Evolutionary conservation across 176 grass and related monocot genomes (phyloP).

Genomic region (Olyra latifolia): DNA sequence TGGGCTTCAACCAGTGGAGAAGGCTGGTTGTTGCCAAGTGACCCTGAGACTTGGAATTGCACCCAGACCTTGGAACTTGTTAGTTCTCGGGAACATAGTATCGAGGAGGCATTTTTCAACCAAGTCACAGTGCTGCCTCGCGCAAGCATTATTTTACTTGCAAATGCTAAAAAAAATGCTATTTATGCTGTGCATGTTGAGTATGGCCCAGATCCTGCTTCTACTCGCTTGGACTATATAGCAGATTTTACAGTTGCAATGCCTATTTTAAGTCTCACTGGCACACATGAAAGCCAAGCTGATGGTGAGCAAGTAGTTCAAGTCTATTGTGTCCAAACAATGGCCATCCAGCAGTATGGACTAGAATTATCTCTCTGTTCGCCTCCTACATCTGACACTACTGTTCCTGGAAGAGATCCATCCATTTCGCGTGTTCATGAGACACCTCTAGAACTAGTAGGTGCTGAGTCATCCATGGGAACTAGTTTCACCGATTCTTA

Average conservation of each 20-base stretch:
- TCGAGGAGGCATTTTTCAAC: slow-evolving; percentile 93
- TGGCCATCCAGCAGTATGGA: slow-evolving; percentile 98
- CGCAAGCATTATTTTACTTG: slow-evolving; percentile 92
- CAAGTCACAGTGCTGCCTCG: slow-evolving; percentile 82
- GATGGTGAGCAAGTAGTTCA: slow-evolving; percentile 86
- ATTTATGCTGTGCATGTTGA: slow-evolving; percentile 98
- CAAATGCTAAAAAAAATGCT: slow-evolving; percentile 98
- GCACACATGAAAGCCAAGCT: slow-evolving; percentile 62
- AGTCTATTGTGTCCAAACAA: slow-evolving; percentile 98
- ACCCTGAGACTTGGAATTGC: slow-evolving; percentile 90
- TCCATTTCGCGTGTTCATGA: slow-evolving; percentile 51
- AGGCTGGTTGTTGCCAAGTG: slow-evolving; percentile 75
- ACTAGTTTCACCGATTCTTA: slow-evolving; percentile 43
- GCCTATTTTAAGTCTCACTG: slow-evolving; percentile 96
- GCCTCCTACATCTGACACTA: slow-evolving; percentile 61
- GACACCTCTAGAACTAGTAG: slow-evolving; percentile 34
- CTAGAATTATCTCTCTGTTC: slow-evolving; percentile 89
- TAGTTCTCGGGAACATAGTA: slow-evolving; percentile 69
- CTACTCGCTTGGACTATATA: slow-evolving; percentile 90
- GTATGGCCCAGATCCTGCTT: slow-evolving; percentile 66
- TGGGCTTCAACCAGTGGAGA: slow-evolving; percentile 87
- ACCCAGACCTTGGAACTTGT: slow-evolving; percentile 85
- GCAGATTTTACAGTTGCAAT: slow-evolving; percentile 98
- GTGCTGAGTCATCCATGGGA: slow-evolving; percentile 39
- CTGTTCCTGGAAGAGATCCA: slow-evolving; percentile 65